phyloP scores from a whole-genome alignment of 257 asterid genomes.

The Solanum sejunctum region DNA sequence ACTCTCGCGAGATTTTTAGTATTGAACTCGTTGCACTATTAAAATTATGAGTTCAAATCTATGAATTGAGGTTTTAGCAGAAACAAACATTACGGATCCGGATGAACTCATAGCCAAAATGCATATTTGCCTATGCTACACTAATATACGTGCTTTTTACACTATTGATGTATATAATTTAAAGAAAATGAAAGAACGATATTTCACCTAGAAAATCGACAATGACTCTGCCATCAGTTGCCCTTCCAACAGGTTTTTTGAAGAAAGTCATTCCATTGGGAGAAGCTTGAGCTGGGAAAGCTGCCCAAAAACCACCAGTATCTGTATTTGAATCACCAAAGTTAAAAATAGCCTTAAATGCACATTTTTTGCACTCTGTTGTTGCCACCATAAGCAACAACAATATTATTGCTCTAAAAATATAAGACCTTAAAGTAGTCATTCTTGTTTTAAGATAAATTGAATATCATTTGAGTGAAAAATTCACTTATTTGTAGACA shows the following conservation, averaged over 20 bases:
- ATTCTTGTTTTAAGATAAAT: background rate
- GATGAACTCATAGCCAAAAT: too few relatives aligned
- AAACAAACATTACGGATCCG: too few relatives aligned
- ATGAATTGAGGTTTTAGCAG: too few relatives aligned
- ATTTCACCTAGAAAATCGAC: constrained; percentile 65
- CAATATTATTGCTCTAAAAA: constrained; percentile 4
- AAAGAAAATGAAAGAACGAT: background rate
- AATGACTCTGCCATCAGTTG: constrained; percentile 76
- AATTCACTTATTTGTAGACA: background rate
- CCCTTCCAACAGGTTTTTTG: constrained; percentile 59
- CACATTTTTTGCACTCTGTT: constrained; percentile 19
- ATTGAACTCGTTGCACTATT: background rate
- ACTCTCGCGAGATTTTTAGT: background rate
- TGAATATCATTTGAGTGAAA: background rate
- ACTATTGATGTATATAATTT: background rate
- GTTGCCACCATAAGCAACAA: background rate
- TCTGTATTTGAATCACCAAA: constrained; percentile 80
- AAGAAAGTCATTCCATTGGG: constrained; percentile 81
- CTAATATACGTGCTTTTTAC: too few relatives aligned
- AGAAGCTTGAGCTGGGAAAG: constrained; percentile 48
- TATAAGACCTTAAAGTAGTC: background rate
- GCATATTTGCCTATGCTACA: background rate
- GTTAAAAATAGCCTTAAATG: constrained; percentile 52
- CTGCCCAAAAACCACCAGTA: constrained; percentile 74
- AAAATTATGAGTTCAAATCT: background rate